phyloP scores from a whole-genome alignment of 169 alveolate genomes.

The Cryptosporidium felis region DNA sequence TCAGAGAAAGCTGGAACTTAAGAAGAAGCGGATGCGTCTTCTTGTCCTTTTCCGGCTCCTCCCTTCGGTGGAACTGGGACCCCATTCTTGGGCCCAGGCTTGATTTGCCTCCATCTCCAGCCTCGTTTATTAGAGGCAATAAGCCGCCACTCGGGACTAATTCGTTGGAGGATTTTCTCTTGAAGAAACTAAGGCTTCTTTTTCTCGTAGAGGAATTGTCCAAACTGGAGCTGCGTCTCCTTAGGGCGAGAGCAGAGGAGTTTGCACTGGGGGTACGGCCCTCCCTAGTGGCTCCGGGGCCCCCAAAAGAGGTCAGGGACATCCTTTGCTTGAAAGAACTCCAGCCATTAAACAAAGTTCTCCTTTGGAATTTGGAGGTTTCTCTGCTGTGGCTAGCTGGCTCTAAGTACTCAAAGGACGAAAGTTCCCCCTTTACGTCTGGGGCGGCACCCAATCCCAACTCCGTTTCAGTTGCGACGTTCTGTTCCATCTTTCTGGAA shows the following conservation, averaged over 20 bases:
- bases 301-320: background rate
- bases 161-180: constrained; percentile 15
- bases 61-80: background rate
- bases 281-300: background rate
- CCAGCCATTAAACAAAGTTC: constrained; percentile 11
- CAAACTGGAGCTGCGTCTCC: background rate
- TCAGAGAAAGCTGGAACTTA: constrained; percentile 12
- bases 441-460: background rate
- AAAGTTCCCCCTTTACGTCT: background rate
- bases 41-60: background rate
- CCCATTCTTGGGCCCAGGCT: background rate
- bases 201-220: background rate
- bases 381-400: background rate
- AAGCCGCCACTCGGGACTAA: background rate
- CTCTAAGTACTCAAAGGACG: background rate
- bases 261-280: background rate
- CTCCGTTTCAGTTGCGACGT: background rate
- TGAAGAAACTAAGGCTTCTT: constrained; percentile 34
- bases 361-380: background rate
- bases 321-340: background rate
- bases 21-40: too few species aligned
- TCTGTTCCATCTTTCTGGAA: background rate
- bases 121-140: background rate
- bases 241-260: background rate
- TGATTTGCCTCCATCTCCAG: background rate